Evolutionary conservation across 2,329 filamentous ascomycete genomes (phyloP).

Genomic region (Cladophialophora psammophila): DNA sequence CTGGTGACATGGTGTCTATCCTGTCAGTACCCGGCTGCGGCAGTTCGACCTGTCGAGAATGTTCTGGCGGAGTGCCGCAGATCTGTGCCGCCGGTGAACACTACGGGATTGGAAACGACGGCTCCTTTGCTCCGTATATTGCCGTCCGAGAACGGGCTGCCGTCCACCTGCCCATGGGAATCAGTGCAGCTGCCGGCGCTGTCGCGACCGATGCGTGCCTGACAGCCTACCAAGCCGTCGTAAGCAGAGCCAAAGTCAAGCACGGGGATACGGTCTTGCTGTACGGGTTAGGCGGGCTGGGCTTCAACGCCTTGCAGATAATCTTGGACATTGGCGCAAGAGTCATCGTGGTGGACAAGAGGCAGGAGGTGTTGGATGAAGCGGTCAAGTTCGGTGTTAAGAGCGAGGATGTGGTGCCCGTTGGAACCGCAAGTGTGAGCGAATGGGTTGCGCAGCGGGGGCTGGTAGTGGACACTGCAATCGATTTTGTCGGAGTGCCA

Average conservation of each 20-base stretch:
- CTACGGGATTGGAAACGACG: slow-evolving; percentile 28
- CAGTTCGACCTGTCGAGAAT: slow-evolving; percentile 15
- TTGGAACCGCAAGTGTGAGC: slow-evolving; percentile 5
- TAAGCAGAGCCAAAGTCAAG: slow-evolving; percentile 19
- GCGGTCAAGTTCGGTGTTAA: slow-evolving; percentile 30
- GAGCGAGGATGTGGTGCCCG: slow-evolving; percentile 24
- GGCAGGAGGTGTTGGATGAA: slow-evolving; percentile 30
- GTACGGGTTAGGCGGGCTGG: slow-evolving; percentile 14
- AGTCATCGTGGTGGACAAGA: slow-evolving; percentile 26
- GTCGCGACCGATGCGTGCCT: slow-evolving; percentile 30
- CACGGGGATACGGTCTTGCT: slow-evolving; percentile 11
- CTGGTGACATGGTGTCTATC: slow-evolving; percentile 27
- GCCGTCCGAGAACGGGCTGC: slow-evolving; percentile 22
- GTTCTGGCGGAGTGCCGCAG: slow-evolving; percentile 21
- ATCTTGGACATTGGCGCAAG: slow-evolving; percentile 22
- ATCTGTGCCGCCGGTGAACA: slow-evolving; percentile 18
- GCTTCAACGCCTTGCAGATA: slow-evolving; percentile 34
- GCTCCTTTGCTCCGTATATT: slow-evolving; percentile 29
- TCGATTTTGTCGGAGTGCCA: slow-evolving; percentile 29
- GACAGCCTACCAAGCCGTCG: slow-evolving; percentile 31
- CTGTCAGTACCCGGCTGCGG: slow-evolving; percentile 25
- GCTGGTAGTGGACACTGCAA: slow-evolving; percentile 25
- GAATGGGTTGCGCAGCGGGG: slow-evolving; percentile 16
- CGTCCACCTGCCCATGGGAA: slow-evolving; percentile 22
- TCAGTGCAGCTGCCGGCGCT: slow-evolving; percentile 15